Base-by-base conservation (phyloP, 2,329 filamentous ascomycete species). In the Didymella keratinophila region DNA sequence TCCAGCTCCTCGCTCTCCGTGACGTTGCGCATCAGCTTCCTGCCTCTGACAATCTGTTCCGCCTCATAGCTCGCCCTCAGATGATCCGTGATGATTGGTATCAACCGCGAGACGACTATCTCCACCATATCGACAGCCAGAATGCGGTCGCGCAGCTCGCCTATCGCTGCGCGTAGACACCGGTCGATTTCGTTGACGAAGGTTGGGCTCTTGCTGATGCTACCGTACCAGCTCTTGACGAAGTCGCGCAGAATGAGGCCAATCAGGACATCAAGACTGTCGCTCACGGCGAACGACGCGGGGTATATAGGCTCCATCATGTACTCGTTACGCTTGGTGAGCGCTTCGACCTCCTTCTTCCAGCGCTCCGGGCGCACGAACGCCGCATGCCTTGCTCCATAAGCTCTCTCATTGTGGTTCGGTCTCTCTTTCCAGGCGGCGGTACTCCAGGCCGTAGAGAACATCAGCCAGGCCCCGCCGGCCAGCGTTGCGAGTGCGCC, bases 1-100 rank as follows among this genome's bases (percentile, higher is more conserved):
- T 98, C 93, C 69, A 99, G 82, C 82, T 99, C 95, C 73, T 97
- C 94, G 0, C 93, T 96, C 78, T 99, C 95, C 2, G 96, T 98
- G 54, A 99, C 88, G 64, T 89, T 93, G 51, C 92, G 87, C 68
- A 93, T 95, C 56, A 98, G 81, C 76, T 96, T 92, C 74, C 88
- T 90, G 12, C 96, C 96, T 52, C 94, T 86, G 11, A 99, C 91
- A 9, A 87, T 85, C 56, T 90, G 86, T 79, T 99, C 95, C 0
- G 95, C 95, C 64, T 95, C 88, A 75, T 93, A 92, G 68, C 97
- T 97, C 66, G 97, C 92, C 65, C 87, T 91, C 69, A 99, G 87
- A 77, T 99, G 95, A 10, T 87, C 84, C 28, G 94, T 98, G 65
- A 99, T 76, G 58, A 98, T 87, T 12, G 96, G 96, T 37, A 97